phyloP scores from a whole-genome alignment of 83 land plant species.

The Thuja plicata region DNA sequence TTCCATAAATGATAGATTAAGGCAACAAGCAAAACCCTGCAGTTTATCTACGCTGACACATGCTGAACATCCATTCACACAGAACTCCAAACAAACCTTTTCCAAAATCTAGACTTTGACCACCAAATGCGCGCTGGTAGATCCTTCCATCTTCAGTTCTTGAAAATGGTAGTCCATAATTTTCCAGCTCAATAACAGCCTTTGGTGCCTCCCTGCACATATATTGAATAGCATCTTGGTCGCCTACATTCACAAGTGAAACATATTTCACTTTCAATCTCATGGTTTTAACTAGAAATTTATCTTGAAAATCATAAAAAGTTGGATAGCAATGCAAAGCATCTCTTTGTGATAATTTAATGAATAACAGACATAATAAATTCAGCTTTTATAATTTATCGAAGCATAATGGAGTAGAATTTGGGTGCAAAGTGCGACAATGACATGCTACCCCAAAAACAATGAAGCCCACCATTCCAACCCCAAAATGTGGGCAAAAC shows the following conservation, averaged over 20 bases:
- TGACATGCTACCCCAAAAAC: too few species aligned
- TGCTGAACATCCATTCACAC: background rate
- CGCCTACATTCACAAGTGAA: conserved; percentile 54
- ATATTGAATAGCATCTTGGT: conserved; percentile 98
- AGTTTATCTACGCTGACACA: background rate
- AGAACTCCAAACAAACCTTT: conserved; percentile 55
- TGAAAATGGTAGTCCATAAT: conserved; percentile 98
- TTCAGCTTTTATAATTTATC: background rate
- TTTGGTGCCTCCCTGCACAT: conserved; percentile 99
- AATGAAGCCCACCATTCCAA: too few species aligned
- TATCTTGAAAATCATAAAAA: background rate
- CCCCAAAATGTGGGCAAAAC: too few species aligned
- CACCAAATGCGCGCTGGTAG: conserved; percentile 99
- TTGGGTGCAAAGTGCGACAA: too few species aligned
- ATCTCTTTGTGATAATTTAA: background rate
- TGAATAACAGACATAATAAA: background rate
- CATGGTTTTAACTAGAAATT: background rate
- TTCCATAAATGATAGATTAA: background rate
- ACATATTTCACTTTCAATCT: background rate
- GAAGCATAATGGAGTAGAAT: background rate
- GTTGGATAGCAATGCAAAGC: background rate
- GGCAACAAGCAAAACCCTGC: background rate
- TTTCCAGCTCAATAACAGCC: conserved; percentile 95
- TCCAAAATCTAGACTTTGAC: conserved; percentile 95
- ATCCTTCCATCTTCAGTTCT: conserved; percentile 98